Percentiles rank a stretch among this genome's conserved stretches.
Conservation (phyloP, 2,329 filamentous ascomycete genomes). For the Ophiocordyceps unilateralis region DNA sequence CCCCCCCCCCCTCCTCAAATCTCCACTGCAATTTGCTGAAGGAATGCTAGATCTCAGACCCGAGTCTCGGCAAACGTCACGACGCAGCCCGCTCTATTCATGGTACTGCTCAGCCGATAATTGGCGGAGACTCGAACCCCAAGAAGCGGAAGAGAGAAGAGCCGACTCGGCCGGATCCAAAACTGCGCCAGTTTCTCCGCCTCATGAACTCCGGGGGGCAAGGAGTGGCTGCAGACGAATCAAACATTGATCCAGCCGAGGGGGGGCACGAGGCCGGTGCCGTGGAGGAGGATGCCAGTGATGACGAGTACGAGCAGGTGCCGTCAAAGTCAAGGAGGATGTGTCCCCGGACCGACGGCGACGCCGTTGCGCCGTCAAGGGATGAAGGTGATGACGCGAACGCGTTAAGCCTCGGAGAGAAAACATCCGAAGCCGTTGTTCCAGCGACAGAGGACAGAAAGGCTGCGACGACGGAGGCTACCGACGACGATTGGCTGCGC, state of each 20-base stretch:
- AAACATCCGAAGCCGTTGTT: constrained; percentile 6
- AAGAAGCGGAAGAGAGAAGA: constrained; percentile 55
- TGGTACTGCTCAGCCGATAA: not conserved
- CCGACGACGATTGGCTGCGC: constrained; percentile 82
- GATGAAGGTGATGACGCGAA: constrained; percentile 2
- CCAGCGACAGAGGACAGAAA: constrained; percentile 9
- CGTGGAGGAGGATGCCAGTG: constrained; percentile 41
- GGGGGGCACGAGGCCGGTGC: constrained; percentile 11
- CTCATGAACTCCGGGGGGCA: constrained; percentile 49
- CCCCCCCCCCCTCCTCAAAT: not conserved
- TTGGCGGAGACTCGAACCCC: constrained; percentile 18
- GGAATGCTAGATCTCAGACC: constrained; percentile 29
- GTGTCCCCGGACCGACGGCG: constrained; percentile 6
- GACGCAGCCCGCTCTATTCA: constrained; percentile 9
- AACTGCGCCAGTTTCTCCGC: constrained; percentile 71
- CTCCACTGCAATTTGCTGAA: constrained; percentile 10
- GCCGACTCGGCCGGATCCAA: constrained; percentile 48
- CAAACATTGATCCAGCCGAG: constrained; percentile 6
- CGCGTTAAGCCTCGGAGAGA: not conserved
- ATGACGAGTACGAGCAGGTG: constrained; percentile 58
- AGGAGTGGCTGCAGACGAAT: constrained; percentile 15
- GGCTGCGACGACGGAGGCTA: constrained; percentile 25
- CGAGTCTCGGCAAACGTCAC: constrained; percentile 15
- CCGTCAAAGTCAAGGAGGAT: constrained; percentile 29
- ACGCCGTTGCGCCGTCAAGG: constrained; percentile 3